A percentile compares a stretch with the other conserved stretches of the same genome.
Conservation (phyloP, 331 rosid genomes). For the Pyracantha coccinea region DNA sequence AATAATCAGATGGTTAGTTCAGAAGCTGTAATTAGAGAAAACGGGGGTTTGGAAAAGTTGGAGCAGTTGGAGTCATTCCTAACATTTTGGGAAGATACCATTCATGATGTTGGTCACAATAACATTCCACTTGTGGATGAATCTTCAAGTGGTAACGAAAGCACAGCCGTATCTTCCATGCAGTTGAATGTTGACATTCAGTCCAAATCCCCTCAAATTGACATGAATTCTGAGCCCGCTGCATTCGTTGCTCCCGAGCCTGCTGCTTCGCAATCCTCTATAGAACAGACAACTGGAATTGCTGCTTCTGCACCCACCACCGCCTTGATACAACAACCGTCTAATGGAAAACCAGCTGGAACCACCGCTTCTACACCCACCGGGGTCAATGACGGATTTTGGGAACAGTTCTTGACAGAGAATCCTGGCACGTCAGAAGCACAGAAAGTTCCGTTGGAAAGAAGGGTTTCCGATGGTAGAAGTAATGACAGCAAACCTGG, state of each 20-base stretch:
- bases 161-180: constrained; percentile 35
- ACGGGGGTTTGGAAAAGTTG: constrained; percentile 30
- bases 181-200: constrained; percentile 35
- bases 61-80: constrained; percentile 53
- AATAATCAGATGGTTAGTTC: constrained; percentile 37
- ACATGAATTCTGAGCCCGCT: constrained; percentile 60
- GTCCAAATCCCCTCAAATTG: constrained; percentile 44
- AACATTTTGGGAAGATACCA: constrained; percentile 49
- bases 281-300: constrained; percentile 26
- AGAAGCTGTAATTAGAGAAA: constrained; percentile 17
- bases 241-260: constrained; percentile 26
- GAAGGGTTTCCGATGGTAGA: constrained; percentile 39
- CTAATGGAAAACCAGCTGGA: constrained; percentile 28
- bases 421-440: constrained; percentile 71
- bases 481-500: constrained; percentile 46
- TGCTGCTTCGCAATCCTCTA: constrained; percentile 26
- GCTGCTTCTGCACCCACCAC: constrained; percentile 18
- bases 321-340: constrained; percentile 18
- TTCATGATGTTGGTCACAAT: constrained; percentile 25
- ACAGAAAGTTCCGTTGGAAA: constrained; percentile 45
- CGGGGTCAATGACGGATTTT: constrained; percentile 66
- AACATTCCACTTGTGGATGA: constrained; percentile 32
- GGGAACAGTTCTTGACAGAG: constrained; percentile 94
- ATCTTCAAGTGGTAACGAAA: constrained; percentile 33
- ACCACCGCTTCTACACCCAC: constrained; percentile 20